Evolutionary conservation across 1,284 basidiomycete species (phyloP).

Genomic region (Taiwanofungus camphoratus): DNA sequence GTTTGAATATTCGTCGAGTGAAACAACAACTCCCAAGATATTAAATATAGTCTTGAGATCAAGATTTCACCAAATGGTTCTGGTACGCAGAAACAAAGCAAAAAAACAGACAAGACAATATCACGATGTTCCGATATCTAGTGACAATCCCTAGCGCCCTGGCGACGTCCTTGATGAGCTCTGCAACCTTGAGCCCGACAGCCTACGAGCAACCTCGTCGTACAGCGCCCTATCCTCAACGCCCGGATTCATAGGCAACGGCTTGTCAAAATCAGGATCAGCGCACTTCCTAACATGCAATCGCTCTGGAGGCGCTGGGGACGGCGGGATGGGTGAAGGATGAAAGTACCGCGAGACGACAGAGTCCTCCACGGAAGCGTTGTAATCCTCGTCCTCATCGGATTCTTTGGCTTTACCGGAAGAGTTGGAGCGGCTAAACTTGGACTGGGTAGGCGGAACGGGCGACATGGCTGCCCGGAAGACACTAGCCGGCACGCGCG

Average conservation of each 20-base stretch:
- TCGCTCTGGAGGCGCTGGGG: constrained; percentile 18
- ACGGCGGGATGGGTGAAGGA: constrained; percentile 21
- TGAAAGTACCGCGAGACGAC: constrained; percentile 19
- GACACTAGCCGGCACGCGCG: constrained; percentile 15
- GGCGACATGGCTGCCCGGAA: constrained; percentile 16
- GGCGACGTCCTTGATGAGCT: too few species aligned
- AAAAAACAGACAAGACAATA: too few species aligned
- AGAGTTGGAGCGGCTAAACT: constrained; percentile 1
- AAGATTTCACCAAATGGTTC: too few species aligned
- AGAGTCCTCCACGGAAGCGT: constrained; percentile 17
- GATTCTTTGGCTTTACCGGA: not conserved
- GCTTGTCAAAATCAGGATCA: constrained; percentile 6
- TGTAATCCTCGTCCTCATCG: constrained; percentile 7
- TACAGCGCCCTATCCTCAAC: constrained; percentile 11
- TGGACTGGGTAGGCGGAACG: constrained; percentile 7
- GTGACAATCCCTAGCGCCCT: too few species aligned
- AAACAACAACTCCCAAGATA: too few species aligned
- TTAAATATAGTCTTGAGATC: too few species aligned
- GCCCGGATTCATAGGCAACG: constrained; percentile 8
- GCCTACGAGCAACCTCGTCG: constrained; percentile 14
- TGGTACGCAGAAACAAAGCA: too few species aligned
- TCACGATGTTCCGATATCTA: too few species aligned
- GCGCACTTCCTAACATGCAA: constrained; percentile 16
- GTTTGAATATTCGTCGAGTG: too few species aligned
- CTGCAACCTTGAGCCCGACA: too few species aligned